Evolutionary conservation across 306 rosid genomes (phyloP).

Genomic region (Cyclanthera cordifolia): DNA sequence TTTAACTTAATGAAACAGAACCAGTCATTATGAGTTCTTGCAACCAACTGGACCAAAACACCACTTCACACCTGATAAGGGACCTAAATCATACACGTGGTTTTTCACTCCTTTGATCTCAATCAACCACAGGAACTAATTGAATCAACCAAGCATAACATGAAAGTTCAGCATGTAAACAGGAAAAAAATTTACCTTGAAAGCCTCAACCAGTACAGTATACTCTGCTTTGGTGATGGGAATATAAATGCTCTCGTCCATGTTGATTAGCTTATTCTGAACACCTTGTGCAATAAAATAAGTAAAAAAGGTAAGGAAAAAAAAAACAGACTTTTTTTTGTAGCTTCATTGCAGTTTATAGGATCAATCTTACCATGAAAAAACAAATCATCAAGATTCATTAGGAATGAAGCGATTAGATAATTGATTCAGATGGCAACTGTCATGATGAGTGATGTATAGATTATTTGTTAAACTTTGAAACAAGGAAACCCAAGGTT

Average conservation of each 20-base stretch:
- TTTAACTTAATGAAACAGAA: background rate
- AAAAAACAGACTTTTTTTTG: background rate
- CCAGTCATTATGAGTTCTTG: background rate
- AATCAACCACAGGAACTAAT: background rate
- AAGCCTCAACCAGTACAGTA: constrained; percentile 60
- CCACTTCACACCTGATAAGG: background rate
- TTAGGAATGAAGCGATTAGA: background rate
- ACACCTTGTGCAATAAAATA: constrained; percentile 43
- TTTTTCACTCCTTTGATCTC: background rate
- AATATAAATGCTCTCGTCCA: constrained; percentile 62
- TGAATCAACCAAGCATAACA: background rate
- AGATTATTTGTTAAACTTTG: background rate
- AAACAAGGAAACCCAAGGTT: background rate
- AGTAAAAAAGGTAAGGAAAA: background rate
- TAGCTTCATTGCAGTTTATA: background rate
- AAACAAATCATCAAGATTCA: background rate
- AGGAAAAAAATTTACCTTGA: constrained; percentile 45
- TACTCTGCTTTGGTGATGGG: constrained; percentile 76
- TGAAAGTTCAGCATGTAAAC: background rate
- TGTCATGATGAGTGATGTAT: background rate
- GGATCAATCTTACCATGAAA: background rate
- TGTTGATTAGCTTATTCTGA: constrained; percentile 63
- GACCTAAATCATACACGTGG: background rate
- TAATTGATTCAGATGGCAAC: background rate
- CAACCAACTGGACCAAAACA: background rate